Base-by-base conservation (phyloP, 495 filamentous ascomycete species). In the Penicillium alfredii region DNA sequence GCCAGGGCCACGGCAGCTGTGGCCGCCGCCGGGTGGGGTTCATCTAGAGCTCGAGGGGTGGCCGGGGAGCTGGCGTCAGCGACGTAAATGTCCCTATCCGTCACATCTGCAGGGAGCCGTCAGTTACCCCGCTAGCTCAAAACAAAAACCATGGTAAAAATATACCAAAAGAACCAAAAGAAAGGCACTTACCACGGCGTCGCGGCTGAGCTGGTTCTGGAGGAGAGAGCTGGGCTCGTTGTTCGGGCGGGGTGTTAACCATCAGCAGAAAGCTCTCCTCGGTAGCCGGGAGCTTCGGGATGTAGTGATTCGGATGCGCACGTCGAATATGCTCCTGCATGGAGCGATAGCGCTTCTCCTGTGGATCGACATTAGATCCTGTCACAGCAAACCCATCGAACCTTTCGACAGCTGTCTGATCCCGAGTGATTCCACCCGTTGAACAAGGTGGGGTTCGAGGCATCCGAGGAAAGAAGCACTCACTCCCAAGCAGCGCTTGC, bases 291-390 rank as follows among this genome's bases (percentile, higher is more conserved):
- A 98, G 86, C 80, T 97, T 98, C 42, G 92, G 80, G 48, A 98
- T 95, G 64, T 96, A 98, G 64, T 96, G 81, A 55, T 93, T 90
- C 35, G 92, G 93, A 64, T 98, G 92, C 56, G 92, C 92, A 60
- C 92, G 80, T 49, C 92, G 86, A 49, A 98, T 97, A 55, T 98
- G 92, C 75, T 98, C 92, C 69, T 96, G 93, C 85, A 98, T 98
- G 33, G 90, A 96, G 56, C 92, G 89, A 72, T 88, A 98, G 52
- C 88, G 82, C 65, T 95, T 94, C 69, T 95, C 88, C 88, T 95
- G 64, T 56, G 48, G 30, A 17, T 30, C 25, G 30, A 41, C 26
- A 28, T 66, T 57, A 63, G 60, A 47, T 42, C 30, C n/a, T n/a
- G n/a, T n/a, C n/a, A n/a, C n/a, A n/a, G n/a, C n/a, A n/a, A n/a